A percentile compares a stretch with the other conserved stretches of the same genome.
phyloP scores from a whole-genome alignment of 2,329 filamentous ascomycete species.

The Fusarium chuoi region DNA sequence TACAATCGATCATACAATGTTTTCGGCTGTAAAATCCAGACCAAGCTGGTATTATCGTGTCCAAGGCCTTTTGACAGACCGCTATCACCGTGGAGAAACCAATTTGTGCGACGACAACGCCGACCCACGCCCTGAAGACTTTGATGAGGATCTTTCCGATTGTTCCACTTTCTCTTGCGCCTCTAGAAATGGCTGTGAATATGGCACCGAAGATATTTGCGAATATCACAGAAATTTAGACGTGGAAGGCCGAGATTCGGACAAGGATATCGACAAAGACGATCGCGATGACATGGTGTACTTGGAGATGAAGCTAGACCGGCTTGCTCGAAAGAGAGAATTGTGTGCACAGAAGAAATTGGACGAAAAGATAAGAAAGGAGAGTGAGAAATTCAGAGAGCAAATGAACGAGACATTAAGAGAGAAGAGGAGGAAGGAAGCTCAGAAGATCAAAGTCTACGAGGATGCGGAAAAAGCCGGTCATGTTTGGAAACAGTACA shows the following conservation, averaged over 20 bases:
- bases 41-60: neutral
- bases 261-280: neutral
- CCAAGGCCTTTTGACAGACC: accelerated
- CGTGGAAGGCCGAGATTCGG: neutral
- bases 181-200: neutral
- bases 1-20: neutral
- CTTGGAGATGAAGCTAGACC: neutral
- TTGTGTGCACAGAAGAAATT: neutral
- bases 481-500: accelerated
- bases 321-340: neutral
- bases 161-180: neutral
- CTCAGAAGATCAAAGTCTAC: neutral
- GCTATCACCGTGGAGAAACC: neutral
- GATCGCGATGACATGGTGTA: accelerated
- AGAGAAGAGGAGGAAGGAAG: neutral
- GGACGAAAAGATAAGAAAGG: neutral
- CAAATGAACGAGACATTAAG: neutral
- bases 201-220: neutral
- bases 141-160: neutral
- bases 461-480: too few species aligned
- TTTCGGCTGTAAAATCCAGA: neutral
- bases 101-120: neutral
- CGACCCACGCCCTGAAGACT: neutral
- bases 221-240: neutral
- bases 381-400: neutral